Base-by-base conservation (phyloP, 345 rosid species). In the Geranium brycei region DNA sequence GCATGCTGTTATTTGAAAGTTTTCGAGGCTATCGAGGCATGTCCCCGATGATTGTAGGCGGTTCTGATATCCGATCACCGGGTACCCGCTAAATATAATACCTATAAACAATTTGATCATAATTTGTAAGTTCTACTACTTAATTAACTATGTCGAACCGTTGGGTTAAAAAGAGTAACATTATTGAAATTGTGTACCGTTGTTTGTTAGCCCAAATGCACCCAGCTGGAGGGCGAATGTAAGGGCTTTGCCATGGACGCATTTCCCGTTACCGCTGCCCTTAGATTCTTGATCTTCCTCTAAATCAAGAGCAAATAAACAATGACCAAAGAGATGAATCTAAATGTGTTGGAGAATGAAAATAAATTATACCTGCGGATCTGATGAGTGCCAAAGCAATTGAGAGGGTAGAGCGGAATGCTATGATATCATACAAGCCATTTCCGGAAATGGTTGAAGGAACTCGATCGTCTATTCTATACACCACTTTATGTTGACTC, bases 11-110 rank as follows among this genome's bases (percentile, higher is more conserved):
- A 79, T 66, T 18, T 81, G 13, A 7, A 68, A 71, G 60, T 91
- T 87, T 17, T 73, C 68, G 0, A 2, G 72, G 60, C 96, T 84
- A n/a, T 91, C 95, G 2, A 91, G 83, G 57, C 98, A 91, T 0
- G 89, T 75, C 14, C 98, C 96, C 0, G 95, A 89, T 40, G 96
- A 80, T 69, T 87, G 92, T 28, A 91, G 69, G 5, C 86, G 82
- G 64, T 82, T 73, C 51, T 91, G 96, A 59, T 74, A 77, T 64
- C 95, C 98, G n/a, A 85, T 73, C 23, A 85, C 85, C 0, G 97
- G 96, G 71, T 88, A 88, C 2, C 95, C 86, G 0, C 85, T 82
- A 61, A 91, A 88, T 14, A 71, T 16, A 2, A 72, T 0, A 38
- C 90, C 96, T 86, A 17, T 35, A 4, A 35, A 4, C 41, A 35